Base-by-base conservation (phyloP, 2,329 filamentous ascomycete genomes). In the Xylaria sp. region DNA sequence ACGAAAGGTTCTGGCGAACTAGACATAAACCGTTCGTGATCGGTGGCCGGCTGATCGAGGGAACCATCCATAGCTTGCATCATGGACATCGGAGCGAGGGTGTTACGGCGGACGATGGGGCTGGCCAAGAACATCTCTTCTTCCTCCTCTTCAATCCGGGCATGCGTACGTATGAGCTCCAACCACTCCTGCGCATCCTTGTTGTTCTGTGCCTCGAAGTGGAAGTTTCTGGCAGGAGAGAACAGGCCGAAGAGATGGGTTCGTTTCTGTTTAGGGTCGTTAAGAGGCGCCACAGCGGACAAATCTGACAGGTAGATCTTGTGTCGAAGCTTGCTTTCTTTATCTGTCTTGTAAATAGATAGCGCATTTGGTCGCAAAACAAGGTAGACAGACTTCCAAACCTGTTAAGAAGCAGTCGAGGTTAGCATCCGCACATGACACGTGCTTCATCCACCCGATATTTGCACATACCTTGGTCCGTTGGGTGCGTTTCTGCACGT, bases 191-290 rank as follows among this genome's bases (percentile, higher is more conserved):
- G 83, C 4, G 91, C 90, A 63, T 97, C 92, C 60, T 84, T 79
- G 54, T 86, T 83, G 3, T 83, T 88, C 37, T 80, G 73, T 0
- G 91, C 92, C 73, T 96, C 89, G 61, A 99, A 86, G 70, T 97
- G 92, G 75, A 89, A 96, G 76, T 97, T 97, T 66, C 89, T 88
- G 13, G 92, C 89, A 0, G 92, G 90, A 0, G 92, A 93, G 75
- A 96, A 99, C 51, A 97, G 82, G 18, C 90, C 94, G 72, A 99
- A 97, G 62, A 97, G 85, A 72, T 96, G 86, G 55, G 91, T 84
- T 60, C 90, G 88, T 72, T 90, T 92, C 62, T 92, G 87, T 74
- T 96, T 96, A 7, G 91, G 89, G 68, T 96, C 92, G 69, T 90
- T 92, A 64, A 97, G 86, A 60, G 90, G 85, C 1, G 92, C 90